Base-by-base conservation (phyloP, 768 basidiomycete species). In the Kwoniella sp. region DNA sequence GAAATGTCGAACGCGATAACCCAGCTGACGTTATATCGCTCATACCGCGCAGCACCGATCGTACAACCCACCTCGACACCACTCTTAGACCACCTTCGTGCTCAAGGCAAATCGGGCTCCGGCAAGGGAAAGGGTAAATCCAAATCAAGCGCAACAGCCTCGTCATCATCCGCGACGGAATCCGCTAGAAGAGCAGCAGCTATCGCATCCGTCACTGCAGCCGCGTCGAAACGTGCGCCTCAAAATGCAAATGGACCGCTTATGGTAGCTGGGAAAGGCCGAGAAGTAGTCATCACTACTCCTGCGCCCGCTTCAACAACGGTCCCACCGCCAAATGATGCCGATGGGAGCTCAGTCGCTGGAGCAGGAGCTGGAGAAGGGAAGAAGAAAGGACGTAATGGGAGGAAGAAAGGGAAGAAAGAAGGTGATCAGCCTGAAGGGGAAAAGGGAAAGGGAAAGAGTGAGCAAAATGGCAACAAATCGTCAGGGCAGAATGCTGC, bases 81-180 rank as follows among this genome's bases (percentile, higher is more conserved):
- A 0, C 85, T 98, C 22, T 86, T 99, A 51, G 94, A 95, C 75
- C 91, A 93, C 0, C 87, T 98, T 67, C 91, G 92, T 68, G 90
- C 53, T 24, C 63, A 63, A 27, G 63, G 90, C 0, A 89, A 91
- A 78, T 44, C 40, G 4, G 40, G 40, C 17, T 44, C 40, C 7
- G 59, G 55, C 1, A 59, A 65, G n/a, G 64, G 60, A 25, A 65
- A 60, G 29, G 48, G 48, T 4, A 67, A 69, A 48, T 30, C 50
- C 27, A 48, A 27, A 24, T 46, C 58, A 15, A 64, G 58, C 55
- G 52, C 63, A 1, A 40, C 55, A 19, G 40, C 59, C 13, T 50
- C 55, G 3, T 63, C 65, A 0, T 59, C 65, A 8, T 57, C 61
- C 1, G 59, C 67, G 4, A 64, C 67, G 10, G 68, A 62, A 22